These are phyloP conservation scores for Carex sylvatica DNA, from an alignment of 202 grass and related monocot species.

Conservation along the genomic window DNA sequence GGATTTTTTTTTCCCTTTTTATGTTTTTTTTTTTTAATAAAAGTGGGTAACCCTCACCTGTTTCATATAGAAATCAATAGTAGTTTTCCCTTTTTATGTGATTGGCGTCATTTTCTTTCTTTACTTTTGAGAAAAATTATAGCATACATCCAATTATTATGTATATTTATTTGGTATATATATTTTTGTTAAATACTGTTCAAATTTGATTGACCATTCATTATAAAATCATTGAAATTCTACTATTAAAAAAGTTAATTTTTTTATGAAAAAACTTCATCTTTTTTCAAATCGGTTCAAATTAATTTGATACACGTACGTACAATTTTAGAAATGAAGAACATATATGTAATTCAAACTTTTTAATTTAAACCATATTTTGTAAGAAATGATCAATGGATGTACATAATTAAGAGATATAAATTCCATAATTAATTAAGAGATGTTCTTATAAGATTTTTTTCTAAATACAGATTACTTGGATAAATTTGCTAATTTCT, in stretches of 20 bases:
- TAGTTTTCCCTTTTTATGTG: no score
- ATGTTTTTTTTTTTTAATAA: no score
- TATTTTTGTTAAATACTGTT: background rate
- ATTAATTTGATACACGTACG: background rate
- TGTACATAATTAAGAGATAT: background rate
- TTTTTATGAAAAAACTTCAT: background rate
- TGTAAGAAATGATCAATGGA: background rate
- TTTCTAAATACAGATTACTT: background rate
- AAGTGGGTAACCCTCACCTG: no score
- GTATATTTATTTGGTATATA: background rate
- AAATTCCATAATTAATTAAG: background rate
- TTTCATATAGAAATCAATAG: no score
- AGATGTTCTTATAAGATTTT: background rate
- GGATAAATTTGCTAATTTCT: background rate
- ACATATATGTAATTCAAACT: background rate
- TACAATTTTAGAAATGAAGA: background rate
- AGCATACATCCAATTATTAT: background rate
- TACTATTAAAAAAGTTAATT: background rate
- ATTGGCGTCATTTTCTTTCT: background rate
- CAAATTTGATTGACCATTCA: background rate
- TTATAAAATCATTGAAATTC: background rate
- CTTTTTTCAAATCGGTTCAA: background rate
- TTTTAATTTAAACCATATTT: background rate
- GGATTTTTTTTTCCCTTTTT: background rate
- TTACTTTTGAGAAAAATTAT: background rate